Conservation (phyloP, 2,329 filamentous ascomycete genomes). For the Phyllachora maydis region DNA sequence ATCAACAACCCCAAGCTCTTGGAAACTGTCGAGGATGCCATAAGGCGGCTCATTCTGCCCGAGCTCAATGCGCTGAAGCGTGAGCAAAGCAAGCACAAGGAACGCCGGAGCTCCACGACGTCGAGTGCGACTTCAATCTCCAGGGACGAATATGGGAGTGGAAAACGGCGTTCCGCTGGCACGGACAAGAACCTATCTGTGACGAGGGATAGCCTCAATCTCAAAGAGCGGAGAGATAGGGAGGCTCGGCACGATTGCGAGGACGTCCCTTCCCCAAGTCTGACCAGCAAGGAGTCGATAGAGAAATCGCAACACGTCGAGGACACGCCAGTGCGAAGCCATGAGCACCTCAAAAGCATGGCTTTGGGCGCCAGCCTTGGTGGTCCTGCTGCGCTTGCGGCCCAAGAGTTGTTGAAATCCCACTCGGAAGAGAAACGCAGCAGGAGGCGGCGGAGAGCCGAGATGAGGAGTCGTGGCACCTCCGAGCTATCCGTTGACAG, state of each 20-base stretch:
- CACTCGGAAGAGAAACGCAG: constrained; percentile 28
- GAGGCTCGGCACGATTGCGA: constrained; percentile 34
- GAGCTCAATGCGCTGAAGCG: constrained; percentile 83
- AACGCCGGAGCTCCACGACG: constrained; percentile 42
- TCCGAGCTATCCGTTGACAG: constrained; percentile 27
- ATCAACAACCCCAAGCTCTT: constrained; percentile 85
- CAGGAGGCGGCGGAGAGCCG: constrained; percentile 28
- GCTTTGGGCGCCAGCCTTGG: constrained; percentile 21
- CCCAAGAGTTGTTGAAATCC: constrained; percentile 11
- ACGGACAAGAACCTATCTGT: constrained; percentile 28
- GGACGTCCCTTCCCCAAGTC: constrained; percentile 23
- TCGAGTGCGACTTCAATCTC: constrained; percentile 36
- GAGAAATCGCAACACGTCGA: constrained; percentile 20
- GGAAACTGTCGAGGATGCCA: constrained; percentile 84
- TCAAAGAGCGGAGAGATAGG: constrained; percentile 24
- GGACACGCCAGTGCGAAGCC: constrained; percentile 21
- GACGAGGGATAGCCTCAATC: constrained; percentile 28
- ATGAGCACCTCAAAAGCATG: constrained; percentile 21
- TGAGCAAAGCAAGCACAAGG: constrained; percentile 62
- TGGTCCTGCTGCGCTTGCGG: constrained; percentile 13
- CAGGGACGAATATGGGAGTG: constrained; percentile 33
- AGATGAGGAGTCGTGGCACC: constrained; percentile 23
- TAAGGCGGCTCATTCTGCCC: constrained; percentile 71
- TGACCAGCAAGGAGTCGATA: constrained; percentile 22
- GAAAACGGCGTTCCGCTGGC: constrained; percentile 38